Percentiles rank a stretch among this genome's conserved stretches.
Conservation (phyloP, 2,329 filamentous ascomycete species). For the Trichophyton benhamiae region DNA sequence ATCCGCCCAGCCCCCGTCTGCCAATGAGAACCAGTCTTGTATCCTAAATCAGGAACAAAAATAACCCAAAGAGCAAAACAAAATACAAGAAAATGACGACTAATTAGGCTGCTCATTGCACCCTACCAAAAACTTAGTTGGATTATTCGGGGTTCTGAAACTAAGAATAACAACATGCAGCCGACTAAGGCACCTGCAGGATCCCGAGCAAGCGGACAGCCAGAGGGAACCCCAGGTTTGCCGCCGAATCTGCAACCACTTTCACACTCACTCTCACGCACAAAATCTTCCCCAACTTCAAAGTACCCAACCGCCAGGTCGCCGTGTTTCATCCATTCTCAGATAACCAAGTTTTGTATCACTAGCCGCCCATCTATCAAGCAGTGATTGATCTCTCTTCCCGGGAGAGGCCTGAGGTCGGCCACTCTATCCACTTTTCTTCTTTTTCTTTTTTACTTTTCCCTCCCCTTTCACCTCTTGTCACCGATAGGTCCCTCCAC, state of each 20-base stretch:
- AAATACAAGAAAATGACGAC: background rate
- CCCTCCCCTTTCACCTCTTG: background rate
- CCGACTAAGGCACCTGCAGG: background rate
- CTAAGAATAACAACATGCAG: slow-evolving; percentile 4
- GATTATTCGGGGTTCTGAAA: background rate
- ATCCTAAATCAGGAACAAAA: background rate
- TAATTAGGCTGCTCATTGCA: background rate
- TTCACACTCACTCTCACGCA: background rate
- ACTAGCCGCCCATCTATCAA: background rate
- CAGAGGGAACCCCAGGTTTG: background rate
- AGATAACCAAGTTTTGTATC: background rate
- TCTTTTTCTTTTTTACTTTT: background rate
- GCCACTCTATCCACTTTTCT: background rate
- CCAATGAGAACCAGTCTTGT: background rate
- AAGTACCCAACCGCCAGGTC: background rate
- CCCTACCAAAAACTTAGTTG: background rate
- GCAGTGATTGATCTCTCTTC: background rate
- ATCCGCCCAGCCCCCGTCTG: background rate
- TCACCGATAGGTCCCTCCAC: background rate
- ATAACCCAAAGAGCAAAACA: background rate
- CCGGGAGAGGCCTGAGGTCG: background rate
- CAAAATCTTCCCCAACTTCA: background rate
- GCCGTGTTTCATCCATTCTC: slow-evolving; percentile 2
- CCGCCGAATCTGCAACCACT: slow-evolving; percentile 1
- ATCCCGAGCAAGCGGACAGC: background rate